Evolutionary conservation across 306 rosid genomes (phyloP).

Genomic region (Notholithocarpus densiflorus): DNA sequence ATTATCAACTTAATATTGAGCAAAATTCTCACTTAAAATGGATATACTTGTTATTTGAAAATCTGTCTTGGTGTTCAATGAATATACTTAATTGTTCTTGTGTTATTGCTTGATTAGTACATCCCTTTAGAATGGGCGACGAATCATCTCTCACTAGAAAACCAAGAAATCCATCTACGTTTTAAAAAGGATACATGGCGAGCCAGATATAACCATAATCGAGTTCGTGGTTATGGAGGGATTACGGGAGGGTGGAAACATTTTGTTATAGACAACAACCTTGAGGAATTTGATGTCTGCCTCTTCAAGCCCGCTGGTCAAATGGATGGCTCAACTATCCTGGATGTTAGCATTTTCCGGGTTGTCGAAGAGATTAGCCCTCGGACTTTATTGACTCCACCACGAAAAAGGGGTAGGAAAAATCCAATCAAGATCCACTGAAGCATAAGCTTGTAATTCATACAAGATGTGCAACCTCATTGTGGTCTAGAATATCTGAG

Average conservation of each 20-base stretch:
- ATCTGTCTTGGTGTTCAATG: neutral
- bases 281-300: constrained; percentile 65
- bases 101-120: constrained; percentile 30
- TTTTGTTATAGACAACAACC: constrained; percentile 54
- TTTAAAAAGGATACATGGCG: constrained; percentile 37
- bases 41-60: neutral
- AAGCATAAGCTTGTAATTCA: neutral
- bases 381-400: constrained; percentile 16
- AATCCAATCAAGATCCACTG: constrained; percentile 2
- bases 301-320: constrained; percentile 39
- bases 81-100: neutral
- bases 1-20: no score
- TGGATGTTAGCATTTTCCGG: constrained; percentile 60
- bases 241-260: constrained; percentile 63
- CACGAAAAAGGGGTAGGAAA: constrained; percentile 21
- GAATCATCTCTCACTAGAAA: constrained; percentile 16
- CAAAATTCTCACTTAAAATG: no score
- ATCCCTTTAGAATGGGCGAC: constrained; percentile 43
- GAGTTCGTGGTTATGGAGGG: constrained; percentile 42
- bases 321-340: constrained; percentile 2
- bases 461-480: neutral
- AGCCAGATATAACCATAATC: constrained; percentile 32
- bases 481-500: no score
- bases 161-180: constrained; percentile 55
- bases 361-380: constrained; percentile 48